Evolutionary conservation across 768 basidiomycete genomes (phyloP), one percentile per base, ranked within the genome.

Genomic region (Dioszegia aurantiaca): DNA sequence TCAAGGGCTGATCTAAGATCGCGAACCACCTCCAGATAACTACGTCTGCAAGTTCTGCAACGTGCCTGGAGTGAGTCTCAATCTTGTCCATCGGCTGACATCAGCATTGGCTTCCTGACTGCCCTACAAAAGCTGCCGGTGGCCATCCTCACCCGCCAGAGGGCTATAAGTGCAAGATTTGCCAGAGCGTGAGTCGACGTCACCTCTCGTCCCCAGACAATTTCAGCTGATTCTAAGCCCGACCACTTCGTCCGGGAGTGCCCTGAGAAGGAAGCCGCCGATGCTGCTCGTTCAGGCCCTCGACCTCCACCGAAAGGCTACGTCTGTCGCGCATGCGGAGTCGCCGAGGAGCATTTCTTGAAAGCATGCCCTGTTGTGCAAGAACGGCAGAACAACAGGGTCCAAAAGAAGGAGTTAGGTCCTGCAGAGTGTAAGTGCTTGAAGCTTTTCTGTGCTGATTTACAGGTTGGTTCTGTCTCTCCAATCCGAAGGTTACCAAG

Each of bases 401-500:
- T 41, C 55, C 56, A 65, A 67, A 65, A 51, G 68, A 56, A 80
- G 81, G 61, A 80, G 77, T 67, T 82, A 81, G 45, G 83, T 79
- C 28, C 86, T 82, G 28, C 83, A 80, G 40, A 92, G 84, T 77
- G 90, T 91, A 73, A 89, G 75, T 47, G 11, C 9, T 23, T 14
- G 17, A 40, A 6, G n/a, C n/a, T n/a, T n/a, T n/a, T n/a, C 24
- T 17, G 28, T 28, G 62, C 68, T 70, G 40, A 69, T 47, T 6
- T 4, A 11, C 45, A 70, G 97, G 94, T 77, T 98, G 94, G 94
- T 98, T 99, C 79, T 99, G 95, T 75, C 77, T 99, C 53, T 93
- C 90, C 40, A 97, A 97, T 72, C 93, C 94, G 0, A 86, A 84
- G 65, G 80, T 98, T 37, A 93, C 90, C 58, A 99, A 98, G 79